Conservation (phyloP, 2,329 filamentous ascomycete species). For the Exophiala mesophila region DNA sequence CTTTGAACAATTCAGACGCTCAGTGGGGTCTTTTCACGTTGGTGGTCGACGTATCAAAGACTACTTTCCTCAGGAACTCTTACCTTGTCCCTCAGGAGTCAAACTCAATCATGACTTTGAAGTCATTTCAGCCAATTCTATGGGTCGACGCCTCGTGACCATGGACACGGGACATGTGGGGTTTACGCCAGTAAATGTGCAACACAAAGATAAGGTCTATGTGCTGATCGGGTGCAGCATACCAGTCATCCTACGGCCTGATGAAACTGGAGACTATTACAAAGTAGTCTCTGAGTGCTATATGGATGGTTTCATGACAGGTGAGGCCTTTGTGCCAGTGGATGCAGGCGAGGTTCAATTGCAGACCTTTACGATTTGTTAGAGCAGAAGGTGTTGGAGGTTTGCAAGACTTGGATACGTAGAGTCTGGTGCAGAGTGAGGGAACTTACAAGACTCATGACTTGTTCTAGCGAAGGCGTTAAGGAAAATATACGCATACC, state of each 20-base stretch:
- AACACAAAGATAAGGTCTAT: not conserved
- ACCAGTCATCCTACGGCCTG: not conserved
- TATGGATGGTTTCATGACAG: constrained; percentile 6
- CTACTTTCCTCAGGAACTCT: not conserved
- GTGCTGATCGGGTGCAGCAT: not conserved
- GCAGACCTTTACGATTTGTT: not conserved
- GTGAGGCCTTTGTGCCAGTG: not conserved
- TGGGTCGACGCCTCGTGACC: not conserved
- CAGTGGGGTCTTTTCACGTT: not conserved
- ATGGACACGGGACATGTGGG: not conserved
- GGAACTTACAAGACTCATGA: too few species aligned
- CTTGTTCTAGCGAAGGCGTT: too few species aligned
- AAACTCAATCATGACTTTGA: not conserved
- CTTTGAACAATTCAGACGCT: not conserved
- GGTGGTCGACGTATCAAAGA: not conserved
- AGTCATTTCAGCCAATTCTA: not conserved
- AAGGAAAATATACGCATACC: too few species aligned
- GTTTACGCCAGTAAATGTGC: not conserved
- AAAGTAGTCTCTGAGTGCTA: constrained; percentile 5
- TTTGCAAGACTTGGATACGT: too few species aligned
- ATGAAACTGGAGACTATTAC: not conserved
- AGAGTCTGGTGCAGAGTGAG: too few species aligned
- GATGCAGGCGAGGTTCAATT: not conserved
- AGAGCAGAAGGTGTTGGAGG: too few species aligned
- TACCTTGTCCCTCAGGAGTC: not conserved